Evolutionary conservation across 768 basidiomycete species (phyloP), one percentile per base, ranked within the genome.

Genomic region (Serpula lacrymans): DNA sequence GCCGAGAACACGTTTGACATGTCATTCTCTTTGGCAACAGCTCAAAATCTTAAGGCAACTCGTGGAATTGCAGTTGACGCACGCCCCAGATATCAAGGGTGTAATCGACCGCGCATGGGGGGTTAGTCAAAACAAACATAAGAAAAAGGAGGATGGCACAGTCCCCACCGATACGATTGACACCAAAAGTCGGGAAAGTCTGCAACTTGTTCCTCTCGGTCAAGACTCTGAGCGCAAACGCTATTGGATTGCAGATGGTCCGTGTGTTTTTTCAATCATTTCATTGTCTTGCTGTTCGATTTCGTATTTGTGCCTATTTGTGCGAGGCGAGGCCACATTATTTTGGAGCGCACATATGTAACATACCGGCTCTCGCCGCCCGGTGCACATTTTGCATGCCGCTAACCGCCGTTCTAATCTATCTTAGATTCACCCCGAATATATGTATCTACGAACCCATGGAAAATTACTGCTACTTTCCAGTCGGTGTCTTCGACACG

Each of bases 211-310:
- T 41, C 89, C 90, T 13, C 57, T 91, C 18, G 90, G 90, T 31
- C 87, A 88, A 55, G 90, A 93, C 58, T 62, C 58, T 37, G 71
- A 74, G 37, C 78, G 85, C 50, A 86, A 78, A 62, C 84, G 90
- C 37, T 93, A 81, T 64, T 93, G 90, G 90, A 64, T 84, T 50
- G 77, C 77, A 59, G 90, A 92, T 79, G 86, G 89, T 93, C 71
- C 74, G 89, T 88, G 71, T 70, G 58, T 67, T 64, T 62, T 47
- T 31, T 33, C 48, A 48, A 57, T 62, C 51, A 62, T 62, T 55
- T 62, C 53, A 35, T 51, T 41, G 50, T 59, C 48, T 47, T 53
- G 37, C 31, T 21, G 32, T 42, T 16, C 42, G 39, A 29, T 18
- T 18, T 33, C 31, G 31, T 33, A 14, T 60, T 87, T 87, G 79